A percentile compares a stretch with the other conserved stretches of the same genome.
These are phyloP conservation scores for Stephania yunnanensis DNA, from an alignment of 164 flowering plant genomes.

Conservation along the genomic window DNA sequence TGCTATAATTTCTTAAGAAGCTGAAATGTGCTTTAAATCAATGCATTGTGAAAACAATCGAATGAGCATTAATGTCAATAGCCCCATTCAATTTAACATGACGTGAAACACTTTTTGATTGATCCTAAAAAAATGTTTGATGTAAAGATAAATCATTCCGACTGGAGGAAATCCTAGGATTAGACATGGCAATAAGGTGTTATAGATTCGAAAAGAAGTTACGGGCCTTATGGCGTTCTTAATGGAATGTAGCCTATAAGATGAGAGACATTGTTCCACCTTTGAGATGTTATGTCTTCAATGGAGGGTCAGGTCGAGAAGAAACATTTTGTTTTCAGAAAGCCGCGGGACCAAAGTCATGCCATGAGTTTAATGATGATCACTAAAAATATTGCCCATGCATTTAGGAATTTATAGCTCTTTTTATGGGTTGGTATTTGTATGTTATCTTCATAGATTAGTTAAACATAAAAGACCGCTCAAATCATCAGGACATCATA, in stretches of 20 bases:
- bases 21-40: no score
- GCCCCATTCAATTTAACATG: not conserved
- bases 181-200: not conserved
- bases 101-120: not conserved
- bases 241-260: no score
- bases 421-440: not conserved
- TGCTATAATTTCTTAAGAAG: no score
- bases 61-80: no score
- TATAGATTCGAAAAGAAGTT: not conserved
- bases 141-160: not conserved
- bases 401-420: not conserved
- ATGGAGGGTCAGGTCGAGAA: no score
- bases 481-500: not conserved
- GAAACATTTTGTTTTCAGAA: no score
- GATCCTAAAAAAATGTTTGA: not conserved
- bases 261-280: no score
- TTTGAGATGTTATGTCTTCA: no score
- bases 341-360: no score
- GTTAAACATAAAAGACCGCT: not conserved
- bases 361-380: no score
- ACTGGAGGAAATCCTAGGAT: not conserved
- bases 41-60: no score
- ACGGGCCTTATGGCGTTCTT: not conserved
- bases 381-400: no score
- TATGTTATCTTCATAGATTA: not conserved